Conservation (phyloP, 768 basidiomycete species). For the Lactifluus rugatus region DNA sequence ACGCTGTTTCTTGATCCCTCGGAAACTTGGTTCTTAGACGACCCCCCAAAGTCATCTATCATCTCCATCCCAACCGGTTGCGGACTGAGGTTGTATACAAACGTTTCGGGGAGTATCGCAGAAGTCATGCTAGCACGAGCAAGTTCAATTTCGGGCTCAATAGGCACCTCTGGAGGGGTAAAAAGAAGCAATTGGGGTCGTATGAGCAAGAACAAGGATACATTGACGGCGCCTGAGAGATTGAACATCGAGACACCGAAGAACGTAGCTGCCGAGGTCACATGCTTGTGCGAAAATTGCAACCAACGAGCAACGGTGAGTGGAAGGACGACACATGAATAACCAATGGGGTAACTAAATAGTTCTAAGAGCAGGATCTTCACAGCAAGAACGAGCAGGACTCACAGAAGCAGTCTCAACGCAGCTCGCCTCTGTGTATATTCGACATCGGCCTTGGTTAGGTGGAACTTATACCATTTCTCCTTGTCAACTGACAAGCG, state of each 20-base stretch:
- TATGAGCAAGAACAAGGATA: slow-evolving; percentile 30
- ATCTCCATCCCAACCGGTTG: background rate
- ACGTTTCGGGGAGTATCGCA: background rate
- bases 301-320: slow-evolving; percentile 35
- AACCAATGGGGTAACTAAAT: slow-evolving; percentile 31
- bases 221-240: slow-evolving; percentile 34
- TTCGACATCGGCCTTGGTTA: slow-evolving; percentile 5
- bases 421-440: slow-evolving; percentile 5
- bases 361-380: background rate
- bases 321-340: slow-evolving; percentile 33
- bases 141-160: background rate
- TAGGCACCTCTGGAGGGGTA: background rate
- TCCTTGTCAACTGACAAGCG: slow-evolving; percentile 27
- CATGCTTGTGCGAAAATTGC: slow-evolving; percentile 20
- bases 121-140: background rate
- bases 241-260: slow-evolving; percentile 27
- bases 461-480: slow-evolving; percentile 29
- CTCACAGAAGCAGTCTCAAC: slow-evolving; percentile 25
- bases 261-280: slow-evolving; percentile 28
- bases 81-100: background rate
- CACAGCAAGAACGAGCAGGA: background rate
- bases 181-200: slow-evolving; percentile 31
- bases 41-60: too few relatives aligned
- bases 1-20: background rate
- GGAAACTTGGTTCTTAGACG: too few relatives aligned